Evolutionary conservation across 352 stramenopile species (phyloP), one percentile per base, ranked within the genome.

Genomic region (Phytophthora rubi): DNA sequence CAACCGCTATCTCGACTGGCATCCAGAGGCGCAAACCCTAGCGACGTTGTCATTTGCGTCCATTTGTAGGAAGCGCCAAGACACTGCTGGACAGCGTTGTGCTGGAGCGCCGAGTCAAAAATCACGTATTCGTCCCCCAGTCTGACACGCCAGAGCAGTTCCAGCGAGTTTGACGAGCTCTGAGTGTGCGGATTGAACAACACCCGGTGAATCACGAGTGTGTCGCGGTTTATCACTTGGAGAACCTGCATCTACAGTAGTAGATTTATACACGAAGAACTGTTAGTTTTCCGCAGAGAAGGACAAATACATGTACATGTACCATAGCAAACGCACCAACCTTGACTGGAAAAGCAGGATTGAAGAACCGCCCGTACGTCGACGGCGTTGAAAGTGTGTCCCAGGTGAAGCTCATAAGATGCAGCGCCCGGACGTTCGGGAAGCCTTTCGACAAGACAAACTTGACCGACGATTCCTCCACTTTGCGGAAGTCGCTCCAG

Each of bases 131-230:
- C 79, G 12, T 76, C 59, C 1, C 78, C 81, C 23, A 76, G 64
- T n/a, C 73, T 72, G 28, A 87, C 70, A 45, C 81, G 76, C 58
- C 76, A 86, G 4, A 91, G 64, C 57, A 91, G 57, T 18, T 91
- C 83, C 8, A 91, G 63, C 0, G 78, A 83, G 30, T 86, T 83
- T 1, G 75, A 79, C 7, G 82, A 86, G 56, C 77, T 72, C 52
- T 83, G 79, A 9, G 83, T 85, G 39, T 79, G 71, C 12, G 83
- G 78, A 39, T 88, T 81, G 70, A 85, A 91, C 53, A 91, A 71
- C 48, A 79, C 74, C 12, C 83, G 80, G 53, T 89, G 85, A 47
- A 89, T 63, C 55, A 91, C 75, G 28, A 85, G 49, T 18, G 81
- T 73, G 54, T 89, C 75, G 33, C 81, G 68, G 49, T 75, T 74